phyloP scores from a whole-genome alignment of 2,329 filamentous ascomycete species.

The Neopestalotiopsis clavispora region DNA sequence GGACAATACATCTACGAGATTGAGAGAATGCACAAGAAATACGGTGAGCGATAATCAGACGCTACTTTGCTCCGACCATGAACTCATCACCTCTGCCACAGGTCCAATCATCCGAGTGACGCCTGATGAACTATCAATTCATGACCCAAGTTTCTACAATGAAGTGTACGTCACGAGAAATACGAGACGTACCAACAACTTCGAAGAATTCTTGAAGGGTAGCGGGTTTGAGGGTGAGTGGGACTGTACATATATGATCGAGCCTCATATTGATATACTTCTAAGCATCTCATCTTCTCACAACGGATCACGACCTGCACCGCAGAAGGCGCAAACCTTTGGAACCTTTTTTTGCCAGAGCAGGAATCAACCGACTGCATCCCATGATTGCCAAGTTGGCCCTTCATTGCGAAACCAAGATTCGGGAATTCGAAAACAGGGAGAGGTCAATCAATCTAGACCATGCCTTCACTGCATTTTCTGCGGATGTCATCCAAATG shows the following conservation, averaged over 20 bases:
- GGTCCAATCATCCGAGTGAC: slow-evolving; percentile 22
- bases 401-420: slow-evolving; percentile 10
- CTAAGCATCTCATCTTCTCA: background rate
- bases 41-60: slow-evolving; percentile 18
- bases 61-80: background rate
- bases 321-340: slow-evolving; percentile 19
- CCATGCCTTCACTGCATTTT: background rate
- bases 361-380: background rate
- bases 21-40: slow-evolving; percentile 21
- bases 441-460: slow-evolving; percentile 12
- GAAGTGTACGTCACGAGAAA: slow-evolving; percentile 17
- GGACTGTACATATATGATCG: too few species aligned
- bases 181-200: slow-evolving; percentile 21
- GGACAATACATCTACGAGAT: background rate
- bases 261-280: too few species aligned
- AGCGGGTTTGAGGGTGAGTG: slow-evolving; percentile 3
- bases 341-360: slow-evolving; percentile 19
- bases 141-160: slow-evolving; percentile 1
- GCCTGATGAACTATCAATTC: slow-evolving; percentile 21
- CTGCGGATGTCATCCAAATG: slow-evolving; percentile 20
- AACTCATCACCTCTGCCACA: background rate
- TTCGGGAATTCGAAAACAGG: slow-evolving; percentile 13
- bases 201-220: slow-evolving; percentile 15
- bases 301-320: slow-evolving; percentile 19
- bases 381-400: slow-evolving; percentile 7